Evolutionary conservation across 2,329 filamentous ascomycete genomes (phyloP), one percentile per base, ranked within the genome.

Genomic region (Talaromyces funiculosus): DNA sequence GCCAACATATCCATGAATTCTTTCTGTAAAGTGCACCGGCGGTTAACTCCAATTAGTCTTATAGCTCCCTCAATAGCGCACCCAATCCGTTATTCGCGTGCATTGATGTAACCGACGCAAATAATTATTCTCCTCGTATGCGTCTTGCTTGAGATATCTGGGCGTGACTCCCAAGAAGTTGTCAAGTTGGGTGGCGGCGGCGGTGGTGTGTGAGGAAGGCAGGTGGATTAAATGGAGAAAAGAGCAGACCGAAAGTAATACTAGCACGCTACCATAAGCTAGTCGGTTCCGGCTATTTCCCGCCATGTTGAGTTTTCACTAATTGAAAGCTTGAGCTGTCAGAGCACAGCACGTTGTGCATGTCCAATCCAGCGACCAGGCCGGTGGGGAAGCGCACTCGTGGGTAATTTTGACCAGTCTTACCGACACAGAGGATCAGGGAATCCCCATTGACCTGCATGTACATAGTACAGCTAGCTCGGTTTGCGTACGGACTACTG

Each of bases 221-320:
- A 8, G 35, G 35, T 20, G 47, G 12, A 18, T 31, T 31, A 18
- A 20, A 31, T 12, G 26, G 42, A 49, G 29, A 42, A 47, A 57
- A 47, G 29, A 49, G 54, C 54, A 47, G 40, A 38, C 54, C n/a
- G 40, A 47, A 47, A 57, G 55, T 57, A 57, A 57, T 57, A 40
- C 38, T 38, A 33, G 33, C 43, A 51, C 29, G 47, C 29, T 40
- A 18, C 31, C 16, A 22, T 29, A 31, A 24, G 53, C 20, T 56
- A 22, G 38, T 43, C 53, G 38, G 53, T n/a, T n/a, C n/a, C n/a
- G n/a, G n/a, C n/a, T n/a, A n/a, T n/a, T n/a, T n/a, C n/a, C n/a
- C n/a, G n/a, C n/a, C n/a, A n/a, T n/a, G n/a, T n/a, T n/a, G n/a
- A n/a, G n/a, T n/a, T n/a, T n/a, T n/a, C n/a, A n/a, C n/a, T n/a